A percentile compares a stretch with the other conserved stretches of the same genome.
Conservation (phyloP, 1,139 yeast species). For the Kurtzmaniella quercitrusa region DNA sequence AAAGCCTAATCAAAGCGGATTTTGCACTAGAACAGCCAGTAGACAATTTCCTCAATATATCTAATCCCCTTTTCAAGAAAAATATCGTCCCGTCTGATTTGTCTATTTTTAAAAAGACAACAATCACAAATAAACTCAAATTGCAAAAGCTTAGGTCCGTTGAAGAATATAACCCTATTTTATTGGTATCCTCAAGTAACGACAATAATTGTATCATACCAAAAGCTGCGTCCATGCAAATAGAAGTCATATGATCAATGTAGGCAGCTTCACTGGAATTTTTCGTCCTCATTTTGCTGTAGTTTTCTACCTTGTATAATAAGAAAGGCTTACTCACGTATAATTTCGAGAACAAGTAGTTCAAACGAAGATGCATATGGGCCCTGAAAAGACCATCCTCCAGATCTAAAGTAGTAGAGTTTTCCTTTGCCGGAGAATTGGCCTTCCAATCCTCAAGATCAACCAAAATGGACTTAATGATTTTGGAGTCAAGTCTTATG, state of each 20-base stretch:
- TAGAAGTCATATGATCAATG: conserved; percentile 16
- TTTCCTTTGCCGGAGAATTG: conserved; percentile 10
- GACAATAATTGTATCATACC: conserved; percentile 15
- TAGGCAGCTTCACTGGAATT: conserved; percentile 13
- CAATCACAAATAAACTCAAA: conserved; percentile 14
- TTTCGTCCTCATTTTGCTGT: conserved; percentile 7
- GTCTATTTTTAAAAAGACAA: conserved; percentile 16
- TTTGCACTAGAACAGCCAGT: conserved; percentile 17
- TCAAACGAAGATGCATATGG: conserved; percentile 14
- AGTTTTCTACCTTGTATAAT: conserved; percentile 16
- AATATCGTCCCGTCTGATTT: conserved; percentile 14
- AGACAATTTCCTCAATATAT: conserved; percentile 14
- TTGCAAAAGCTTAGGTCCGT: conserved; percentile 17
- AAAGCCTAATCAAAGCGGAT: neutral
- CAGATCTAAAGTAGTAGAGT: conserved; percentile 8
- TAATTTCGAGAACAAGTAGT: conserved; percentile 15
- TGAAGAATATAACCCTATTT: conserved; percentile 16
- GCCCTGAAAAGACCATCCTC: conserved; percentile 13
- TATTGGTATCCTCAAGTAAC: conserved; percentile 13
- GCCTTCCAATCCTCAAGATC: conserved; percentile 12
- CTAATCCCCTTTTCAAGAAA: conserved; percentile 16
- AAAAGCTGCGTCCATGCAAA: conserved; percentile 18
- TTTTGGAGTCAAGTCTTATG: conserved; percentile 12
- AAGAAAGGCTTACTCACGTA: conserved; percentile 18
- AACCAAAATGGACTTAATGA: conserved; percentile 12